These are phyloP conservation scores for Saitoella complicata DNA, from an alignment of 805 yeast genomes.

Conservation along the genomic window DNA sequence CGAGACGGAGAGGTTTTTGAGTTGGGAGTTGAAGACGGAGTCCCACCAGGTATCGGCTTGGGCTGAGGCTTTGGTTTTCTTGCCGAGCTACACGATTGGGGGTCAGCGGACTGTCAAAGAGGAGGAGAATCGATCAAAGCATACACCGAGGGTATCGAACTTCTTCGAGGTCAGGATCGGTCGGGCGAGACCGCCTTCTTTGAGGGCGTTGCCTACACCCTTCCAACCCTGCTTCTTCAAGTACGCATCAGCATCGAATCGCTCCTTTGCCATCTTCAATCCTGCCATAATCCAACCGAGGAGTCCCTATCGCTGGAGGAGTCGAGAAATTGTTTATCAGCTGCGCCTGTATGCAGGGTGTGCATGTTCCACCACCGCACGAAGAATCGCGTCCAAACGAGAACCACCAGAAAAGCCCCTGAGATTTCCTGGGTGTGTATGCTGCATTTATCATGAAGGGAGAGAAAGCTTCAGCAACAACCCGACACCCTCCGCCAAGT, in stretches of 20 bases:
- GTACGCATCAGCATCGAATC: not conserved
- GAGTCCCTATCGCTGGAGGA: too few relatives aligned
- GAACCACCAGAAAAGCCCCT: too few relatives aligned
- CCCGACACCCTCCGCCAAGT: too few relatives aligned
- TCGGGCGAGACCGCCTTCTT: conserved; percentile 1
- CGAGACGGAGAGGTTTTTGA: not conserved
- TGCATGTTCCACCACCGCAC: too few relatives aligned
- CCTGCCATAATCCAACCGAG: too few relatives aligned
- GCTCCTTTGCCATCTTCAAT: too few relatives aligned
- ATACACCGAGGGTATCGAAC: conserved; percentile 2
- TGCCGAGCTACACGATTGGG: not conserved
- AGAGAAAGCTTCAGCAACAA: too few relatives aligned
- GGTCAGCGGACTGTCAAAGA: not conserved
- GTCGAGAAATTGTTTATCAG: too few relatives aligned
- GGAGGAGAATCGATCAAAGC: not conserved
- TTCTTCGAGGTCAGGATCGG: conserved; percentile 2
- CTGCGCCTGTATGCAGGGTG: too few relatives aligned
- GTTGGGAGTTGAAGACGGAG: conserved; percentile 1
- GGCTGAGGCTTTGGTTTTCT: not conserved
- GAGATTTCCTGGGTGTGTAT: too few relatives aligned
- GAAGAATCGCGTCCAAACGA: too few relatives aligned
- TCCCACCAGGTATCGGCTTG: conserved; percentile 2
- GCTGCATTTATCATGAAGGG: too few relatives aligned
- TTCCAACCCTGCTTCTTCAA: conserved; percentile 1
- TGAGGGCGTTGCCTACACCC: conserved; percentile 1